A percentile compares a stretch with the other conserved stretches of the same genome.
Conservation (phyloP, 129 eudicot genomes). For the Deinandra increscens region DNA sequence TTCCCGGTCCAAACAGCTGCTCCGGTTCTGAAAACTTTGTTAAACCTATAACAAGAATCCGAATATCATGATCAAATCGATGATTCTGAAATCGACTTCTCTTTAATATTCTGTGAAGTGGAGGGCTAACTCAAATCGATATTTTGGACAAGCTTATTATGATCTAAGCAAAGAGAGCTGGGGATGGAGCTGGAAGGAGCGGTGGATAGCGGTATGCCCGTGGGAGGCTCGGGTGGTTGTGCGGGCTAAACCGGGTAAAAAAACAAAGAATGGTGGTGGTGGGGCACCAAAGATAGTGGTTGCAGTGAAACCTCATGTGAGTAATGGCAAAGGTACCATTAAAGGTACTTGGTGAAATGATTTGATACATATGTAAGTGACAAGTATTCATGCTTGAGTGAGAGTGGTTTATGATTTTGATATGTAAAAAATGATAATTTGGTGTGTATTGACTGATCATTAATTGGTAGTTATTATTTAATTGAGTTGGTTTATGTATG, state of each 20-base stretch:
- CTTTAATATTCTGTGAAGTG: constrained; percentile 36
- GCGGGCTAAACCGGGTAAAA: constrained; percentile 23
- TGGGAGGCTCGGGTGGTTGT: constrained; percentile 57
- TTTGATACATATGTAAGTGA: constrained; percentile 1
- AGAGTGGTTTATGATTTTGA: constrained; percentile 29
- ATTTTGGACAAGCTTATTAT: constrained; percentile 60
- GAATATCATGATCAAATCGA: not conserved
- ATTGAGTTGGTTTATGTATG: constrained; percentile 6
- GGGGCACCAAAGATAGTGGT: constrained; percentile 35
- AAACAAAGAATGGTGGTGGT: constrained; percentile 27
- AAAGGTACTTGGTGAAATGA: constrained; percentile 25
- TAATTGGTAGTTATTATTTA: constrained; percentile 25
- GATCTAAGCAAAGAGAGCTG: constrained; percentile 58
- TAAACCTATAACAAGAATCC: not conserved
- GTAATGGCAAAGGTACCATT: constrained; percentile 36
- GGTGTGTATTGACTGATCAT: constrained; percentile 25
- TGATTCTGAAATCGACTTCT: not conserved
- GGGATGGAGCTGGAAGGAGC: constrained; percentile 79
- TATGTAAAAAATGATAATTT: constrained; percentile 21
- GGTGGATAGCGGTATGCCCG: constrained; percentile 62
- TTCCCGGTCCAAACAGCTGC: too few species aligned
- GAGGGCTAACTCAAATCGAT: constrained; percentile 50
- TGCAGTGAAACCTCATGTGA: constrained; percentile 38
- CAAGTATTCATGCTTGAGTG: constrained; percentile 20
- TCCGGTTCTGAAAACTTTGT: too few species aligned